Evolutionary conservation across 805 yeast species (phyloP).

Genomic region (Torulaspora indica): DNA sequence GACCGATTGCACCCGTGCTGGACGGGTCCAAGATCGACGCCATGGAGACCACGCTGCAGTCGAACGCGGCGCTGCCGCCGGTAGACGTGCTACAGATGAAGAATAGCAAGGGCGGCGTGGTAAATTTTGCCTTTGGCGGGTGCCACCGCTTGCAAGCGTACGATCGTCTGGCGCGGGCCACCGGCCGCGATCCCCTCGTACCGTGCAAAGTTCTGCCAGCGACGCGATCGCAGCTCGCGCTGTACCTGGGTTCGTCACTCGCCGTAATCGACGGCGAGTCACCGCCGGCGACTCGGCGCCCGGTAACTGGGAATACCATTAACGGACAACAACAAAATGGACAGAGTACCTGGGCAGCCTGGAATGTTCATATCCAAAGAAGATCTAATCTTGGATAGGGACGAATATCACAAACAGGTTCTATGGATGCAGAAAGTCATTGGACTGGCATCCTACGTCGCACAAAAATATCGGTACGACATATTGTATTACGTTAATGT

Average conservation of each 20-base stretch:
- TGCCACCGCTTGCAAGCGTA: slow-evolving; percentile 89
- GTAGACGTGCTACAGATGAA: slow-evolving; percentile 69
- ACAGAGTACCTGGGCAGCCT: slow-evolving; percentile 12
- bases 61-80: slow-evolving; percentile 69
- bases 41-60: slow-evolving; percentile 68
- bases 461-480: slow-evolving; percentile 14
- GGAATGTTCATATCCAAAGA: slow-evolving; percentile 7
- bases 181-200: slow-evolving; percentile 42
- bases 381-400: slow-evolving; percentile 2
- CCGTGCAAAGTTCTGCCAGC: slow-evolving; percentile 72
- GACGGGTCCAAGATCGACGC: slow-evolving; percentile 70
- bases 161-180: slow-evolving; percentile 46
- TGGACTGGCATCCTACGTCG: slow-evolving; percentile 16
- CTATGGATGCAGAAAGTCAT: slow-evolving; percentile 12
- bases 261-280: slow-evolving; percentile 19
- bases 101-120: slow-evolving; percentile 51
- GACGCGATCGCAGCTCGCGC: slow-evolving; percentile 58
- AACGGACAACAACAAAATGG: background rate
- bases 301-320: slow-evolving; percentile 3
- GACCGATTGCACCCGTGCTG: slow-evolving; percentile 84
- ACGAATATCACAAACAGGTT: slow-evolving; percentile 8
- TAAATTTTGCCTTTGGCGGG: slow-evolving; percentile 82
- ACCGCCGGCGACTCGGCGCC: background rate
- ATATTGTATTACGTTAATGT: slow-evolving; percentile 11
- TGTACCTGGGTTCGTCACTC: slow-evolving; percentile 61